phyloP scores from a whole-genome alignment of 1,139 yeast genomes.

The Yamadazyma aaseri region DNA sequence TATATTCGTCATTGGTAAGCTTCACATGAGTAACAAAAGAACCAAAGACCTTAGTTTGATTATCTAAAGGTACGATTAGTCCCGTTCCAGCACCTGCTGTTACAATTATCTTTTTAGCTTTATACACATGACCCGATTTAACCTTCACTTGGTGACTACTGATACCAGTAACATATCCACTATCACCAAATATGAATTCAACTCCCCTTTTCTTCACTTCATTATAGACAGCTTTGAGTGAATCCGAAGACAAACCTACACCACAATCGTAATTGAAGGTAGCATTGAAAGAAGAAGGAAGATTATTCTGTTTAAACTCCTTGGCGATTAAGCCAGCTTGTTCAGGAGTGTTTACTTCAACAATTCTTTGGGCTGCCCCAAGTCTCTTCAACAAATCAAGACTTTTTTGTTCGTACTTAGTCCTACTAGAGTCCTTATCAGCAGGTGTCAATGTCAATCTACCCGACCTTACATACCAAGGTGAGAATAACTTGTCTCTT shows the following conservation, averaged over 20 bases:
- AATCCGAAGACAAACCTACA: slow-evolving; percentile 28
- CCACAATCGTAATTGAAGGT: slow-evolving; percentile 27
- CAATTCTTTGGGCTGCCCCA: slow-evolving; percentile 12
- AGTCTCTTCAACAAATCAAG: slow-evolving; percentile 12
- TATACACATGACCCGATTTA: slow-evolving; percentile 19
- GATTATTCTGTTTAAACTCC: slow-evolving; percentile 12
- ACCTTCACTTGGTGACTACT: slow-evolving; percentile 17
- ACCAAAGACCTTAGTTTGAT: slow-evolving; percentile 34
- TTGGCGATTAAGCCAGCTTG: slow-evolving; percentile 8
- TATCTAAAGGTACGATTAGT: slow-evolving; percentile 24
- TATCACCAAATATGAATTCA: slow-evolving; percentile 26
- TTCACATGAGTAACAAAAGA: slow-evolving; percentile 34
- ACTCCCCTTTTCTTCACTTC: slow-evolving; percentile 24
- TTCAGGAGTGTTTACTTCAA: slow-evolving; percentile 9
- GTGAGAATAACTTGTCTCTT: slow-evolving; percentile 27
- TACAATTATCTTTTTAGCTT: slow-evolving; percentile 27
- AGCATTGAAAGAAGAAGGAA: slow-evolving; percentile 12
- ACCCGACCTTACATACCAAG: slow-evolving; percentile 35
- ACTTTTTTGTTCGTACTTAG: slow-evolving; percentile 14
- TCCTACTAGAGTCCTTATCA: slow-evolving; percentile 13
- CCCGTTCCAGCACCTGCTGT: slow-evolving; percentile 36
- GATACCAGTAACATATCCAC: slow-evolving; percentile 12
- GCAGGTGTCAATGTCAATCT: slow-evolving; percentile 20
- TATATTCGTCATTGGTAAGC: slow-evolving; percentile 26
- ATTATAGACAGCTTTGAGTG: slow-evolving; percentile 22